phyloP scores from a whole-genome alignment of 495 filamentous ascomycete genomes.

The Podospora didyma region DNA sequence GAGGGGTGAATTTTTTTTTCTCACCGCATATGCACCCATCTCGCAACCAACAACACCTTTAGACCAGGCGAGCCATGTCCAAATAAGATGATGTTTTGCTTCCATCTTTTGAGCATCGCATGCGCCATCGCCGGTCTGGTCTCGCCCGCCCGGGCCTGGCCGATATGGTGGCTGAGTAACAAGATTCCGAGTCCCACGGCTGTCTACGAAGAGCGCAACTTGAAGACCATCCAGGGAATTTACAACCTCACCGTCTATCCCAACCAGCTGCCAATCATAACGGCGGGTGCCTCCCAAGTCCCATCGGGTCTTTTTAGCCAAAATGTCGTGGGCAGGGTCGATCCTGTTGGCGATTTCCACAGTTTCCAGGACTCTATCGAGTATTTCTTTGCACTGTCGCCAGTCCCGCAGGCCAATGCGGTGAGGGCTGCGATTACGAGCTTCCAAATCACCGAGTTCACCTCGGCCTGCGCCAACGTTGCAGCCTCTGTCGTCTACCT shows the following conservation, averaged over 20 bases:
- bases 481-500: constrained; percentile 34
- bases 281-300: constrained; percentile 23
- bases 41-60: neutral
- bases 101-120: constrained; percentile 11
- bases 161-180: constrained; percentile 5
- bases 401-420: constrained; percentile 25
- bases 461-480: constrained; percentile 26
- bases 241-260: constrained; percentile 41
- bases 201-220: constrained; percentile 27
- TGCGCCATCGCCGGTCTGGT: constrained; percentile 12
- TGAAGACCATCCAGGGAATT: constrained; percentile 33
- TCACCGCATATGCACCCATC: neutral
- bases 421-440: constrained; percentile 26
- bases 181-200: neutral
- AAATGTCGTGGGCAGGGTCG: constrained; percentile 30
- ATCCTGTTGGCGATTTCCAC: constrained; percentile 34
- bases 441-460: constrained; percentile 33
- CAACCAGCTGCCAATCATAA: constrained; percentile 35
- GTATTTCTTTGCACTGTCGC: constrained; percentile 37
- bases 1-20: constrained; percentile 2
- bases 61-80: constrained; percentile 9
- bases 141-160: constrained; percentile 13
- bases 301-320: constrained; percentile 34
- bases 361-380: constrained; percentile 36
- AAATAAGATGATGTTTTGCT: constrained; percentile 6